Evolutionary conservation across 768 basidiomycete genomes (phyloP), one percentile per base, ranked within the genome.

Genomic region (Lactifluus subvellereus): DNA sequence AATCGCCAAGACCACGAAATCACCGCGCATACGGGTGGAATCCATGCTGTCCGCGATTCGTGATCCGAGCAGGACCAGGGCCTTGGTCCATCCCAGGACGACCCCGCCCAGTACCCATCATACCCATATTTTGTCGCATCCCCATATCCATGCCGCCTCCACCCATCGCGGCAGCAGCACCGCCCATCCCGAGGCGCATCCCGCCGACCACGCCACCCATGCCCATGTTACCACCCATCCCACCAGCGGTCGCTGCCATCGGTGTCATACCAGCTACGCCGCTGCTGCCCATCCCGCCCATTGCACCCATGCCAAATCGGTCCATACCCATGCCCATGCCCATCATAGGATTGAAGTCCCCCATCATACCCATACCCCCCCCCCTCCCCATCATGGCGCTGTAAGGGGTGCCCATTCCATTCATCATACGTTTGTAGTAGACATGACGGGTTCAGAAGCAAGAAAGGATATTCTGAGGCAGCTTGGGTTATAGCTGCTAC

Each of bases 401-500:
- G 33, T 67, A 71, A 2, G 80, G 81, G 0, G 78, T 84, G 42
- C 84, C 82, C 53, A 89, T 83, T 78, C 91, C 88, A 71, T 88
- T 86, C 80, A 92, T 88, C 96, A 98, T 98, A 65, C 93, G 88
- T 40, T 94, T 92, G 76, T 97, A 98, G 59, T 64, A n/a, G n/a
- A n/a, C n/a, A n/a, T n/a, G n/a, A n/a, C n/a, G n/a, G 2, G 6
- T 60, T 62, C 45, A 58, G 3, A 11, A 22, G 47, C 7, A 32
- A 47, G 16, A 48, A n/a, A n/a, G n/a, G n/a, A n/a, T n/a, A n/a
- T n/a, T n/a, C n/a, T n/a, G n/a, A n/a, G n/a, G n/a, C n/a, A n/a
- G n/a, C n/a, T n/a, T n/a, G n/a, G n/a, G n/a, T n/a, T n/a, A n/a
- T n/a, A n/a, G n/a, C n/a, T n/a, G n/a, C n/a, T n/a, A n/a, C n/a